Evolutionary conservation across 2,329 filamentous ascomycete species (phyloP).

Genomic region (Penicillium sp.): DNA sequence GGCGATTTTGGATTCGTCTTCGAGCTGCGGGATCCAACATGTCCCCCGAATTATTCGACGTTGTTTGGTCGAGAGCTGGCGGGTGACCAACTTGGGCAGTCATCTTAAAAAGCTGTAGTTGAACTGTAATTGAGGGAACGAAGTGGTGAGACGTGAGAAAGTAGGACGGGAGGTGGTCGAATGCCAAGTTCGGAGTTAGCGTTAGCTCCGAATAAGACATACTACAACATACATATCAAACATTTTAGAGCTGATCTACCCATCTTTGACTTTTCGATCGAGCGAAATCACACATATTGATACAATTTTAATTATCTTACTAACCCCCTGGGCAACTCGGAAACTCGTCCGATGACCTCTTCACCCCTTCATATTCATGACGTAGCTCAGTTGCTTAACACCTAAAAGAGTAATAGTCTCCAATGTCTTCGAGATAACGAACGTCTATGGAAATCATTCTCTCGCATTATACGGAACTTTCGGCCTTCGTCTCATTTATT

Average conservation of each 20-base stretch:
- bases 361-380: constrained; percentile 1
- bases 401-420: neutral
- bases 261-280: neutral
- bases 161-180: no score
- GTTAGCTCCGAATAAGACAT: neutral
- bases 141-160: neutral
- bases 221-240: neutral
- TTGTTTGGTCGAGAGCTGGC: neutral
- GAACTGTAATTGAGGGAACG: neutral
- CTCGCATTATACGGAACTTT: neutral
- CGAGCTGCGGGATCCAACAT: constrained; percentile 9
- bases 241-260: neutral
- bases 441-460: neutral
- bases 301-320: neutral
- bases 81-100: neutral
- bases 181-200: constrained; percentile 1
- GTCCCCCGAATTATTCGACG: neutral
- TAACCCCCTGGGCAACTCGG: neutral
- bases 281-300: neutral
- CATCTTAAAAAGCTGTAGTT: neutral
- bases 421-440: neutral
- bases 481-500: neutral
- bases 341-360: neutral
- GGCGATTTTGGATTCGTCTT: constrained; percentile 23
- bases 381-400: constrained; percentile 4